Evolutionary conservation across 768 basidiomycete genomes (phyloP).

Genomic region (Termitomyces sp.): DNA sequence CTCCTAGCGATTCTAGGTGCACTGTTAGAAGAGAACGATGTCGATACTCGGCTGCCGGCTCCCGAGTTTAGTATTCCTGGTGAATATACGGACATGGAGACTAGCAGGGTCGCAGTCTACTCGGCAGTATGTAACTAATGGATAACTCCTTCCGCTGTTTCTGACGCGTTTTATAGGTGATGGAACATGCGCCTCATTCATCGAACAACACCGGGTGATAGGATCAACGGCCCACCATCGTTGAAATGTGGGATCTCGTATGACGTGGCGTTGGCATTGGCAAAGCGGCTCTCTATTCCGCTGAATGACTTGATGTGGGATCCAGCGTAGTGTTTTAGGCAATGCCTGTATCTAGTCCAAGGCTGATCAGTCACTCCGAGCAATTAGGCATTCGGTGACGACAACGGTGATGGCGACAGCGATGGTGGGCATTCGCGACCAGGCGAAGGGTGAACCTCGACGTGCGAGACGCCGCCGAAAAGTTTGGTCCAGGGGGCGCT

Average conservation of each 20-base stretch:
- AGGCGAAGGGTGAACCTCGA: constrained; percentile 50
- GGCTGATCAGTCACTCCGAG: neutral
- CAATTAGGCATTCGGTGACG: neutral
- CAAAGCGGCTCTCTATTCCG: constrained; percentile 57
- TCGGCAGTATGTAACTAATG: too few species aligned
- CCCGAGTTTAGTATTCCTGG: too few species aligned
- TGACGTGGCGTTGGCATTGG: constrained; percentile 51
- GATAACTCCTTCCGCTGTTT: too few species aligned
- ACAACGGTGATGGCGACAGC: too few species aligned
- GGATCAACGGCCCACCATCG: too few species aligned
- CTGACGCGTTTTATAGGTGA: constrained; percentile 43
- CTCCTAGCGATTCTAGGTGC: too few species aligned
- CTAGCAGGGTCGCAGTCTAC: constrained; percentile 58
- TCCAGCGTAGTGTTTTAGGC: constrained; percentile 27
- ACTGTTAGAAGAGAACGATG: too few species aligned
- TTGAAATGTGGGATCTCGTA: too few species aligned
- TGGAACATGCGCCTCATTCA: constrained; percentile 69
- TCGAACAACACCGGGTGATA: constrained; percentile 58
- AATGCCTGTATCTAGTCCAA: neutral
- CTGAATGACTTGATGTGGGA: constrained; percentile 74
- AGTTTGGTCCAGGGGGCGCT: constrained; percentile 62
- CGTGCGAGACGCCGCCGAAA: constrained; percentile 83
- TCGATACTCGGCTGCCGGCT: too few species aligned
- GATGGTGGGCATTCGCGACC: too few species aligned
- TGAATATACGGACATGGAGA: too few species aligned